Evolutionary conservation across 2,329 filamentous ascomycete species (phyloP), one percentile per base, ranked within the genome.

Genomic region (Akanthomyces muscarius): DNA sequence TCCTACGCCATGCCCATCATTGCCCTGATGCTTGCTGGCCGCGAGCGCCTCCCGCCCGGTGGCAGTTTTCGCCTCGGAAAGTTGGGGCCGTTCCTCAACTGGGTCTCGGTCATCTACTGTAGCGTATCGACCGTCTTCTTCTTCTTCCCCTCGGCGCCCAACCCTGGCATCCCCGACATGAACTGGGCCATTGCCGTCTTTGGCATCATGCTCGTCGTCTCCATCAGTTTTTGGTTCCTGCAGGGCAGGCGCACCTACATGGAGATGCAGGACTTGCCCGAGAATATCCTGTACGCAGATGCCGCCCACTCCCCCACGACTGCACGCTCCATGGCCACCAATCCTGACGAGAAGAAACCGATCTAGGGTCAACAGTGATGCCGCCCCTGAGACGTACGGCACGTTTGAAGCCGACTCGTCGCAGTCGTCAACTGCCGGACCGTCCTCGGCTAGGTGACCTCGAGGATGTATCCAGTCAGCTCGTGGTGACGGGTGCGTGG

Each of bases 131-230:
- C 80, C 0, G 75, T 84, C 30, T 83, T 84, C 70, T 84, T 84
- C 76, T 81, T 84, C 68, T 84, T 84, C 66, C 82, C 82, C 0
- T 71, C 71, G 0, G 64, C 63, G 0, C 82, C 82, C 0, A 77
- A 77, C 63, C 82, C 82, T 0, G 65, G 75, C 0, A 69, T 74
- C 0, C 71, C 72, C n/a, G 80, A 84, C 64, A 84, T 84, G 82
- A 85, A 85, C 69, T 85, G 80, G 67, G 82, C 83, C 6, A 83
- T 84, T 66, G 82, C 79, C 1, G 82, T 84, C 0, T 84, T 85
- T 66, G 82, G 80, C 1, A 75, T 84, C 25, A 83, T 84, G 81
- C 65, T 84, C 58, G 72, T 83, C 3, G 74, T 84, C 8, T 75
- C 81, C 0, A 45, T 83, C 1, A 74, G 71, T 0, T 84, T 84